Base-by-base conservation (phyloP, 78 protist genomes). In the Speleostelium caveatum region DNA sequence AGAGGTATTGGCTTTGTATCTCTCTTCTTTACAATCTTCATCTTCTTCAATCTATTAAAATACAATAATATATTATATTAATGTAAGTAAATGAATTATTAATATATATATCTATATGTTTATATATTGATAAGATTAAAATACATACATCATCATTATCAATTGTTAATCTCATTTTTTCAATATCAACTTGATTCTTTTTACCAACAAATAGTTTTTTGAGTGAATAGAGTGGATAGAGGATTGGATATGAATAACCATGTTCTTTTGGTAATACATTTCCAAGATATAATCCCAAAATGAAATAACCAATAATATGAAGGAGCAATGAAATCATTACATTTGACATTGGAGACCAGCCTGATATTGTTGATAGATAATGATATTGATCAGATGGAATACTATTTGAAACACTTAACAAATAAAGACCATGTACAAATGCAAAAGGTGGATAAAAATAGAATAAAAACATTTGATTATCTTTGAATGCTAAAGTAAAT, bases 221-320 rank as follows among this genome's bases (percentile, higher is more conserved):
- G 7, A 75, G 32, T 75, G 41, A 58, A 41, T 60, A 60, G 36
- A 75, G 19, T 75, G 85, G 85, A 22, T 61, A 75, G 17, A 58
- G 26, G 26, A 58, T 58, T 58, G 63, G 63, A 2, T 42, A 41
- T 6, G 85, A 32, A 24, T 26, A 36, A 75, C 85, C 85, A 60
- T 38, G 60, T 60, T 75, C 71, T 58, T 75, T 75, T 59, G 85
- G 85, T 45, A 75, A 33, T 2, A 75, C 53, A 60, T 75, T 75
- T n/a, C 33, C 33, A 60, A 56, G 33, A 58, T 75, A 75, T 2
- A 59, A 21, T 22, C 85, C 85, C 30, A 75, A 35, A 17, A 75
- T 42, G 33, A 60, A 60, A 32, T 59, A 75, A 12, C 32, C 17
- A 41, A 75, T 75, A n/a, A 69, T 2, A 41, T 75, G 62, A 24